A percentile compares a stretch with the other conserved stretches of the same genome.
phyloP scores from a whole-genome alignment of 2,329 filamentous ascomycete genomes.

The Colletotrichum siamense region DNA sequence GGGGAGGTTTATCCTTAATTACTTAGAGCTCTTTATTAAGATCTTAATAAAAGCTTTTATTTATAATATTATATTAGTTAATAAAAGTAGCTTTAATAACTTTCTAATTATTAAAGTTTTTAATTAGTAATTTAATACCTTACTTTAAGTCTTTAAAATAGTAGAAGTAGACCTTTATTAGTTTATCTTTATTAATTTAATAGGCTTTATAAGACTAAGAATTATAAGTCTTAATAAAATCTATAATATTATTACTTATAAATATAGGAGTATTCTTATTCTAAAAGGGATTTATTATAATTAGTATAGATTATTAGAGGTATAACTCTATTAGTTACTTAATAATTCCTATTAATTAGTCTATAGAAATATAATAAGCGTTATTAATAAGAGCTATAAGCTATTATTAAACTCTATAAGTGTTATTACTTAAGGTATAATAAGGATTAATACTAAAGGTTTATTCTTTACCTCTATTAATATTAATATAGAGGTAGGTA shows the following conservation, averaged over 20 bases:
- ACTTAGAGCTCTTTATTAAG: too few species aligned
- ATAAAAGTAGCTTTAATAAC: neutral
- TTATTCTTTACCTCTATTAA: too few species aligned
- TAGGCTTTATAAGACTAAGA: neutral
- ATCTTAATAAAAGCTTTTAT: too few species aligned
- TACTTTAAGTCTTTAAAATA: neutral
- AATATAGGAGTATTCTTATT: neutral
- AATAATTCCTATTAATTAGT: neutral
- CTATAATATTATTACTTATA: neutral
- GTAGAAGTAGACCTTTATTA: neutral
- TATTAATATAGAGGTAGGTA: too few species aligned
- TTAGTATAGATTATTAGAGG: neutral
- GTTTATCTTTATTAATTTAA: neutral
- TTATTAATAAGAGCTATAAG: too few species aligned
- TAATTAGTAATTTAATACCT: neutral
- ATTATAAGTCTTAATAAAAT: too few species aligned
- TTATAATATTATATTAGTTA: neutral
- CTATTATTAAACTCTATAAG: too few species aligned
- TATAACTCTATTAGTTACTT: neutral
- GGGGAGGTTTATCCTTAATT: too few species aligned
- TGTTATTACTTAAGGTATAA: too few species aligned
- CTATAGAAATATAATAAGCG: neutral
- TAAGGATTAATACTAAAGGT: too few species aligned
- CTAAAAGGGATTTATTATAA: neutral
- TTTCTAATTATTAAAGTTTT: neutral